Conservation (phyloP, 2,329 filamentous ascomycete genomes). For the Hymenoscyphus fructigenus region DNA sequence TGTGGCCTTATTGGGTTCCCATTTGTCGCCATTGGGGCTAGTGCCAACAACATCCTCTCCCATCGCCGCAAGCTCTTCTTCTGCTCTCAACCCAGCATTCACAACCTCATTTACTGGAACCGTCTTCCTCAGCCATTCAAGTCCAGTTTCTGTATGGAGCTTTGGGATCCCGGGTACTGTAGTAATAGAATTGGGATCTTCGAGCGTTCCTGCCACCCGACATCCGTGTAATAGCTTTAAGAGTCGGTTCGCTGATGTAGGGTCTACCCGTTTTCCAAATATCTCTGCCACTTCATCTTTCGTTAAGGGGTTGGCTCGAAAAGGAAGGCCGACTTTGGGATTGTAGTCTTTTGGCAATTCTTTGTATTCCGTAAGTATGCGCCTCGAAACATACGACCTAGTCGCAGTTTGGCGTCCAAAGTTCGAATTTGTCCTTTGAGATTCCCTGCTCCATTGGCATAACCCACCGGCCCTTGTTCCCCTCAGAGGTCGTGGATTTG, state of each 20-base stretch:
- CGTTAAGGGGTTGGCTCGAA: conserved; percentile 50
- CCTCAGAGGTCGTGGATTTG: neutral
- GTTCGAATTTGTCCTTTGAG: neutral
- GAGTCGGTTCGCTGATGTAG: conserved; percentile 50
- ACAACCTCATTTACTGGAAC: conserved; percentile 59
- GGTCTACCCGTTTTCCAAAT: conserved; percentile 50
- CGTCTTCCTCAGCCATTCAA: conserved; percentile 55
- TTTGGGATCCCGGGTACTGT: conserved; percentile 19
- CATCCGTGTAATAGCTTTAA: conserved; percentile 61
- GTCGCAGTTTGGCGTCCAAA: conserved; percentile 8
- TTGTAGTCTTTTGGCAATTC: conserved; percentile 57
- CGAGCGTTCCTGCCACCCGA: conserved; percentile 61
- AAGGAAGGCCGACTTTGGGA: conserved; percentile 55
- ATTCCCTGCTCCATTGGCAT: neutral
- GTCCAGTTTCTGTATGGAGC: conserved; percentile 45
- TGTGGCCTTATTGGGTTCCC: conserved; percentile 30
- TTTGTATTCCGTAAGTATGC: conserved; percentile 52
- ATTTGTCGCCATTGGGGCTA: conserved; percentile 32
- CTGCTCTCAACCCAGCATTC: conserved; percentile 60
- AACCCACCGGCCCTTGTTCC: neutral
- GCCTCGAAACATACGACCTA: conserved; percentile 20
- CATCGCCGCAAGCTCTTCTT: conserved; percentile 58
- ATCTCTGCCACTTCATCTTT: conserved; percentile 47
- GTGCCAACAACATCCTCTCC: conserved; percentile 41
- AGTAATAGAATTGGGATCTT: conserved; percentile 48